Conservation (phyloP, 176 grass and related monocot genomes). For the Bothriochloa decipiens region DNA sequence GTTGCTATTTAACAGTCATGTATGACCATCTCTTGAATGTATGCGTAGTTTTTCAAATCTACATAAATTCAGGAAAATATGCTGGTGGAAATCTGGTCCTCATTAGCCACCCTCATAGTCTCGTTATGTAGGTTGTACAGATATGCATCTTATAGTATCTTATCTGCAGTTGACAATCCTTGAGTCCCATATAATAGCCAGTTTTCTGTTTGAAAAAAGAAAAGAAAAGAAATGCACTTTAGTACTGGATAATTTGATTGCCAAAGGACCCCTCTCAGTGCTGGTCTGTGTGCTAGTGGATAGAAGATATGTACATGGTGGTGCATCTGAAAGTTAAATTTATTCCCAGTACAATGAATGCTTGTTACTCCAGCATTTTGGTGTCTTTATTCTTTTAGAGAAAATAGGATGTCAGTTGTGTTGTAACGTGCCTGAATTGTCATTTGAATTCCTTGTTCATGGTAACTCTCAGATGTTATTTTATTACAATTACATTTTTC, state of each 20-base stretch:
- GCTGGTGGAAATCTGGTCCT: conserved; percentile 15
- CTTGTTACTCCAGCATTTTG: background rate
- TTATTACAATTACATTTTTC: conserved; percentile 3
- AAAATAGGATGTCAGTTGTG: background rate
- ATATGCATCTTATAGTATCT: conserved; percentile 21
- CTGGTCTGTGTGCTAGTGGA: background rate
- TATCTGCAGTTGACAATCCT: background rate
- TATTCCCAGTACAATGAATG: conserved; percentile 5
- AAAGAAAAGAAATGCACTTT: background rate
- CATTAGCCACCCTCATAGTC: background rate
- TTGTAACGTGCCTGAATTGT: conserved; percentile 25
- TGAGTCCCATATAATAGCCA: background rate
- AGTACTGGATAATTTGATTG: background rate
- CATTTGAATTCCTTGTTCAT: conserved; percentile 7
- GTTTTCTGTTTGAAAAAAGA: background rate
- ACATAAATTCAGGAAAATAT: conserved; percentile 25
- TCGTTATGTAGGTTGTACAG: conserved; percentile 14
- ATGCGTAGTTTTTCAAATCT: conserved; percentile 28
- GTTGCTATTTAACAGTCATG: conserved; percentile 11
- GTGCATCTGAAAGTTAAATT: conserved; percentile 1
- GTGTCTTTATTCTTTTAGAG: background rate
- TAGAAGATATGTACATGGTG: background rate
- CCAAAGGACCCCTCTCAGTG: background rate
- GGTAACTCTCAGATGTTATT: conserved; percentile 16
- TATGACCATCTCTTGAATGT: background rate